phyloP scores from a whole-genome alignment of 768 basidiomycete species.

The Arthromyces matolae region DNA sequence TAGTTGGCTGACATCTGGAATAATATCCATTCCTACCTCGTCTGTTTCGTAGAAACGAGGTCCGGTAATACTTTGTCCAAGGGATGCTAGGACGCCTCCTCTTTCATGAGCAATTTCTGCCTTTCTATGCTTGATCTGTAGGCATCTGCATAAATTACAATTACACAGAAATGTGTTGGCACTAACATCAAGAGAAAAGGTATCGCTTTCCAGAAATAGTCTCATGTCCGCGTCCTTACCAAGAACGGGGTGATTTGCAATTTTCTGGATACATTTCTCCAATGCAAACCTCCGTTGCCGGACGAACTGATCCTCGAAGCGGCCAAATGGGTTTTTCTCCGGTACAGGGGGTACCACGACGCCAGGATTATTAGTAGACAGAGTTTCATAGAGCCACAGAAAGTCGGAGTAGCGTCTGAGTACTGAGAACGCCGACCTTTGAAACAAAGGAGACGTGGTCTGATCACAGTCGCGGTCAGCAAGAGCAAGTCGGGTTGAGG shows the following conservation, averaged over 20 bases:
- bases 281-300: slow-evolving; percentile 79
- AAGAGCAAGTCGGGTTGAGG: too few species aligned
- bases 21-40: slow-evolving; percentile 47
- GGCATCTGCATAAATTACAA: background rate
- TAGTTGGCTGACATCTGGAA: background rate
- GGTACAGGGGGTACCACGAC: slow-evolving; percentile 96
- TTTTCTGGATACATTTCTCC: slow-evolving; percentile 90
- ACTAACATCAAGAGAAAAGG: slow-evolving; percentile 84
- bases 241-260: slow-evolving; percentile 86
- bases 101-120: slow-evolving; percentile 73
- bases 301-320: slow-evolving; percentile 91
- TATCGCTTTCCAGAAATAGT: slow-evolving; percentile 91
- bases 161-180: background rate
- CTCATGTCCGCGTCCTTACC: slow-evolving; percentile 84
- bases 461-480: slow-evolving; percentile 22
- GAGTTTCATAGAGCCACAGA: slow-evolving; percentile 90
- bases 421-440: slow-evolving; percentile 85
- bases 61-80: slow-evolving; percentile 76
- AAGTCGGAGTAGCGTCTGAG: slow-evolving; percentile 98
- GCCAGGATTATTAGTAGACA: slow-evolving; percentile 89
- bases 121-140: slow-evolving; percentile 84
- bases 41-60: slow-evolving; percentile 87
- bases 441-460: slow-evolving; percentile 84
- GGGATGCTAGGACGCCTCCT: slow-evolving; percentile 78
- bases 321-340: slow-evolving; percentile 90